These are phyloP conservation scores for Fusarium sp. DNA, from an alignment of 2,329 filamentous ascomycete species.

Conservation along the genomic window DNA sequence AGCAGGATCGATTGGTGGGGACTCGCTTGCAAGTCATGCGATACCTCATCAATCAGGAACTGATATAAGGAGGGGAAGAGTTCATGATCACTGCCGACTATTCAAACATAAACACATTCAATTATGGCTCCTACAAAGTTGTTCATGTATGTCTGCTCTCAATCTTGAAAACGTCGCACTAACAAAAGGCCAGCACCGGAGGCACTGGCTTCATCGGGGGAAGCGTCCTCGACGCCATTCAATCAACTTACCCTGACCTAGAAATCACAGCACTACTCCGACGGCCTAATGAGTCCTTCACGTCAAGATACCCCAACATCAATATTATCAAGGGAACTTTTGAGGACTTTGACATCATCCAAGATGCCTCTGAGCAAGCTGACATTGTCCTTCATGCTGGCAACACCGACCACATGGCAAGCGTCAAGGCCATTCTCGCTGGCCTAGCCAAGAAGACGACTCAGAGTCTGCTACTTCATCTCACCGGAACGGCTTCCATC, in stretches of 20 bases:
- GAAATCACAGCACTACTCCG: background rate
- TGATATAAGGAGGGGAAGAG: background rate
- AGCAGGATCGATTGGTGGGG: background rate
- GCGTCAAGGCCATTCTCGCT: background rate
- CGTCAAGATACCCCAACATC: background rate
- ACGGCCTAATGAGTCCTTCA: background rate
- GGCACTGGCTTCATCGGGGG: background rate
- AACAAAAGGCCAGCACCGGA: background rate
- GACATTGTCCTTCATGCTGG: background rate
- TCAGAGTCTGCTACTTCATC: background rate
- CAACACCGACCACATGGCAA: background rate
- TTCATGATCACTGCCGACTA: background rate
- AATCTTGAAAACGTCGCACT: background rate
- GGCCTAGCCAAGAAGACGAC: background rate
- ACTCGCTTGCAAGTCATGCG: background rate
- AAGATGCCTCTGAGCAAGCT: background rate
- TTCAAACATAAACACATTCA: background rate
- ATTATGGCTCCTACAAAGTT: background rate
- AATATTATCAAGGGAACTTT: background rate
- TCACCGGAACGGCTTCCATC: background rate
- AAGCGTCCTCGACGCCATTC: background rate
- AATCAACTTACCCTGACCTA: background rate
- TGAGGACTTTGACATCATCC: background rate
- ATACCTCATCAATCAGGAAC: background rate
- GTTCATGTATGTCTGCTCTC: background rate